Conservation (phyloP, 2,329 filamentous ascomycete species). For the Alternaria hordeiaustralica region DNA sequence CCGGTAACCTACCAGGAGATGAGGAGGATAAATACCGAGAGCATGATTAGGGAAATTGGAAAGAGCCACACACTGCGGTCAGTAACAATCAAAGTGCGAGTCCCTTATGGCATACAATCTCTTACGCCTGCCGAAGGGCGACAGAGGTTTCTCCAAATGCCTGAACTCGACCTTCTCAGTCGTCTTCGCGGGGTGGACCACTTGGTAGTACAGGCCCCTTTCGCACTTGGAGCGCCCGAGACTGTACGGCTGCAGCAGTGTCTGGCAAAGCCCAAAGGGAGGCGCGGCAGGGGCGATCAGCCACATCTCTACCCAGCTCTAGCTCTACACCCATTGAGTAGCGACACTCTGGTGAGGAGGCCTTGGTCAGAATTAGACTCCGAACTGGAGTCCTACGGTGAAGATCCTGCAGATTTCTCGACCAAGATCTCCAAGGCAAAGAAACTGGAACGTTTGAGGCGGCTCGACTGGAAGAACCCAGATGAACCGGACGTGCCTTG, state of each 20-base stretch:
- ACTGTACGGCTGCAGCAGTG: not conserved
- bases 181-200: not conserved
- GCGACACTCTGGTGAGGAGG: not conserved
- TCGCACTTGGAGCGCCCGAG: not conserved
- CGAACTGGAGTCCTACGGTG: not conserved
- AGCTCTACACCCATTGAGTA: not conserved
- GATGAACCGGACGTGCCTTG: not conserved
- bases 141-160: not conserved
- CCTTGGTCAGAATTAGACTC: not conserved
- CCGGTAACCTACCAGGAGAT: not conserved
- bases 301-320: not conserved
- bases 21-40: not conserved
- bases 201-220: not conserved
- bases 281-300: not conserved
- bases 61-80: not conserved
- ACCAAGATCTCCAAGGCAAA: not conserved
- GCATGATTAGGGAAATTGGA: not conserved
- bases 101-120: not conserved
- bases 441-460: not conserved
- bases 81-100: not conserved
- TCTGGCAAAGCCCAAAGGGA: not conserved
- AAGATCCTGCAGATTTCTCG: not conserved
- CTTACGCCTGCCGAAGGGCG: not conserved
- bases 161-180: not conserved
- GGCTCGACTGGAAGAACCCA: not conserved